phyloP scores from a whole-genome alignment of 139 green algal genomes.

The Medakamo hakoo region DNA sequence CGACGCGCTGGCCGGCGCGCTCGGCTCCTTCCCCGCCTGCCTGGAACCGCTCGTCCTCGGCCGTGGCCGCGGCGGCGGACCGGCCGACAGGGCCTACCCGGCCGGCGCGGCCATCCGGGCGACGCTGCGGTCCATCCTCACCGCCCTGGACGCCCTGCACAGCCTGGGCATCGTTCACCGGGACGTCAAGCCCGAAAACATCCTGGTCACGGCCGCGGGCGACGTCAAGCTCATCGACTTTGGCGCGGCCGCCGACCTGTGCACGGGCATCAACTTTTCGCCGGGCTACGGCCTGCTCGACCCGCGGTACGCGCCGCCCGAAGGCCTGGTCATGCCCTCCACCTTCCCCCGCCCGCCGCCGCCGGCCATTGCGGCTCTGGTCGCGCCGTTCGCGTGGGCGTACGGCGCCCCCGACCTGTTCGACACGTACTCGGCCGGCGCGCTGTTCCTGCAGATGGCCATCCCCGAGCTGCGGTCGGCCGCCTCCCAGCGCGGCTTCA shows the following conservation, averaged over 20 bases:
- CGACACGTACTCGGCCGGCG: slow-evolving; percentile 58
- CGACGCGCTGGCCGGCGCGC: slow-evolving; percentile 36
- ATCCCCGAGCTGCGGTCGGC: slow-evolving; percentile 57
- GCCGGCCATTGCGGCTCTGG: slow-evolving; percentile 43
- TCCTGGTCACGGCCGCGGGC: slow-evolving; percentile 57
- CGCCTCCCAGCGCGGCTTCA: slow-evolving; percentile 25
- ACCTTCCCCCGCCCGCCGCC: slow-evolving; percentile 46
- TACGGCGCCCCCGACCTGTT: slow-evolving; percentile 76
- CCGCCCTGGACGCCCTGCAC: slow-evolving; percentile 42
- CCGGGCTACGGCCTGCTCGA: slow-evolving; percentile 76
- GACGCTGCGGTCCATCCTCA: slow-evolving; percentile 36
- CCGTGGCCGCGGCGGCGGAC: slow-evolving; percentile 4
- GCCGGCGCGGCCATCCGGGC: slow-evolving; percentile 39
- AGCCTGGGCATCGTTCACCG: slow-evolving; percentile 71
- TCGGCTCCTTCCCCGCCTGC: slow-evolving; percentile 49
- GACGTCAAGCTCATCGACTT: slow-evolving; percentile 87
- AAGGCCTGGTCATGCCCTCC: slow-evolving; percentile 77
- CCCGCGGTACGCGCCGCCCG: slow-evolving; percentile 66
- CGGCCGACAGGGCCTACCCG: slow-evolving; percentile 19
- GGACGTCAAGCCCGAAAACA: slow-evolving; percentile 80
- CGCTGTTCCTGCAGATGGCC: slow-evolving; percentile 45
- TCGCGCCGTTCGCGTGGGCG: slow-evolving; percentile 60
- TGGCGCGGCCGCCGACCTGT: slow-evolving; percentile 74
- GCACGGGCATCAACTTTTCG: slow-evolving; percentile 88
- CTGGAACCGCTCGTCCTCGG: slow-evolving; percentile 50